These are phyloP conservation scores for Pythium guiyangense DNA, from an alignment of 352 stramenopile genomes.

Conservation along the genomic window DNA sequence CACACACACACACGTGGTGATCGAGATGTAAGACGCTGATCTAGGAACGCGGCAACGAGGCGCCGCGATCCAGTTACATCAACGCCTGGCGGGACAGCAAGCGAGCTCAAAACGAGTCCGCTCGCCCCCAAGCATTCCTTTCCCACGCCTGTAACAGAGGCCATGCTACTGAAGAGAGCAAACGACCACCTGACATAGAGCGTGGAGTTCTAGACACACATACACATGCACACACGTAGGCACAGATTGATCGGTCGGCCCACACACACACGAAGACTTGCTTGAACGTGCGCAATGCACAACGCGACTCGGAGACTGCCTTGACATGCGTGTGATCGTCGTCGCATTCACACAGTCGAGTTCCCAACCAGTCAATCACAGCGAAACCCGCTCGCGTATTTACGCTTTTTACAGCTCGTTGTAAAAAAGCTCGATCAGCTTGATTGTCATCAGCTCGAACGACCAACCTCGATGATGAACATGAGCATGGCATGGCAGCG, in stretches of 20 bases:
- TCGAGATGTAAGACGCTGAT: conserved; percentile 71
- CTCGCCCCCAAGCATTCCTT: conserved; percentile 64
- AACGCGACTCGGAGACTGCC: background rate
- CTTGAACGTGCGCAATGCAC: background rate
- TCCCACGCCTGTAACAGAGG: conserved; percentile 83
- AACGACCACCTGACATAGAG: conserved; percentile 81
- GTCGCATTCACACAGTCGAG: too few relatives aligned
- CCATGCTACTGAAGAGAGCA: conserved; percentile 59
- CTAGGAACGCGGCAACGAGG: conserved; percentile 42
- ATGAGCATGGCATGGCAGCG: background rate
- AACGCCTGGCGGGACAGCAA: conserved; percentile 51
- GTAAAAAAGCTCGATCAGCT: background rate
- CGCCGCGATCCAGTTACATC: conserved; percentile 70
- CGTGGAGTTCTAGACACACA: conserved; percentile 21
- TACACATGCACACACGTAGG: background rate
- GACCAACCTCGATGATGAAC: background rate
- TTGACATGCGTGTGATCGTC: too few relatives aligned
- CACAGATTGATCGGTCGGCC: background rate
- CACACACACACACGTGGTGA: conserved; percentile 2
- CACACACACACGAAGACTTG: background rate
- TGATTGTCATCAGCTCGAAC: background rate
- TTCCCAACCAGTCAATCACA: too few relatives aligned
- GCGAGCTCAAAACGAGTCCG: conserved; percentile 64
- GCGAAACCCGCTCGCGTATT: background rate
- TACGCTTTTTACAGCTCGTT: background rate